Evolutionary conservation across 495 filamentous ascomycete genomes (phyloP).

Genomic region (Durotheca rogersii): DNA sequence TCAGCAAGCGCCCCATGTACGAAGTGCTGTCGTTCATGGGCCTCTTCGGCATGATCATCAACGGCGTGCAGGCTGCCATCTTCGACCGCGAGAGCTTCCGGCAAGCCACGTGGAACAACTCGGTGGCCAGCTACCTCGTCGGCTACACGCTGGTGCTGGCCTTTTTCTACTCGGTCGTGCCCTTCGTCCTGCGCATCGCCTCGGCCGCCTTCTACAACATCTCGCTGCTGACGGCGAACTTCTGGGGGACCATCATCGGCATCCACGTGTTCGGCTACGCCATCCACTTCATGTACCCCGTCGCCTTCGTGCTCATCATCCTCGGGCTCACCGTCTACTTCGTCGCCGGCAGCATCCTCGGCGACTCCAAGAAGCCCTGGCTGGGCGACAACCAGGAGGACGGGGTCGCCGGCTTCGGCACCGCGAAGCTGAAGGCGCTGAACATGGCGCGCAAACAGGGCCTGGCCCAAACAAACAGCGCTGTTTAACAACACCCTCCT

Average conservation of each 20-base stretch:
- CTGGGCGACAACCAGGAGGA: slow-evolving; percentile 79
- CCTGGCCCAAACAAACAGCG: slow-evolving; percentile 11
- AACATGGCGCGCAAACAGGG: slow-evolving; percentile 48
- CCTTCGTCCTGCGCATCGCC: slow-evolving; percentile 82
- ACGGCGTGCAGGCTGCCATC: slow-evolving; percentile 83
- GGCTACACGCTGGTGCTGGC: slow-evolving; percentile 83
- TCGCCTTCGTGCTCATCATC: slow-evolving; percentile 91
- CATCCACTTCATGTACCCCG: slow-evolving; percentile 90
- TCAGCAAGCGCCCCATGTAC: slow-evolving; percentile 81
- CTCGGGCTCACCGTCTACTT: slow-evolving; percentile 82
- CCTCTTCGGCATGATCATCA: slow-evolving; percentile 87
- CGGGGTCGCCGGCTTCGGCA: slow-evolving; percentile 80
- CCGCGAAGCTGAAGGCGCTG: slow-evolving; percentile 78
- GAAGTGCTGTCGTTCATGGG: slow-evolving; percentile 91
- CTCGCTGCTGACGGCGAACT: slow-evolving; percentile 88
- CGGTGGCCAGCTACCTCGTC: slow-evolving; percentile 75
- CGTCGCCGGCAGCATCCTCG: slow-evolving; percentile 69
- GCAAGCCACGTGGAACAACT: slow-evolving; percentile 63
- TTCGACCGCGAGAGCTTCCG: slow-evolving; percentile 78
- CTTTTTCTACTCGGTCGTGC: slow-evolving; percentile 85
- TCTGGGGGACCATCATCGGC: slow-evolving; percentile 94
- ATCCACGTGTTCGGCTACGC: slow-evolving; percentile 76
- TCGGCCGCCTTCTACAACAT: slow-evolving; percentile 97
- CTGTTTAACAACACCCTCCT: no score
- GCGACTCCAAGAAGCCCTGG: slow-evolving; percentile 96